Evolutionary conservation across 768 basidiomycete species (phyloP).

Genomic region (Daedalea quercina): DNA sequence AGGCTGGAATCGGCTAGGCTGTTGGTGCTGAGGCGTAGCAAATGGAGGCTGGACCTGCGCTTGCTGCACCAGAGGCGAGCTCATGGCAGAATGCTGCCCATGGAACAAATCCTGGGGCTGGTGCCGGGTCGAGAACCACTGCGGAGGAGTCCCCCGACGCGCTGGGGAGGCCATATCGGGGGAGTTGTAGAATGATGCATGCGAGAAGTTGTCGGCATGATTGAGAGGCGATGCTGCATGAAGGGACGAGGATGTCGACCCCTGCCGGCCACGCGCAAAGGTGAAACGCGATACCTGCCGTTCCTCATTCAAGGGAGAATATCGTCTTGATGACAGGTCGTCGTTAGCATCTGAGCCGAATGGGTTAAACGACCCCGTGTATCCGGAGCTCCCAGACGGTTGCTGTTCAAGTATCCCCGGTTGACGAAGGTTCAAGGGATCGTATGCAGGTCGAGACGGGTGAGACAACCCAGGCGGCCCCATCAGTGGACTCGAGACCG

Average conservation of each 20-base stretch:
- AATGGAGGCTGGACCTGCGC: conserved; percentile 34
- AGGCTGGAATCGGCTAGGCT: conserved; percentile 42
- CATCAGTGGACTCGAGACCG: conserved; percentile 29
- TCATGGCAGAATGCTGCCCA: conserved; percentile 28
- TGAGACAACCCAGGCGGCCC: conserved; percentile 51
- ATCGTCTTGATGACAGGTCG: conserved; percentile 28
- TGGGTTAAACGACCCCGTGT: conserved; percentile 76
- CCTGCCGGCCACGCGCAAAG: conserved; percentile 68
- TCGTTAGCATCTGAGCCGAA: conserved; percentile 55
- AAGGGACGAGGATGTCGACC: conserved; percentile 56
- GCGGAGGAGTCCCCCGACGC: conserved; percentile 25
- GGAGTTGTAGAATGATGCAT: conserved; percentile 39
- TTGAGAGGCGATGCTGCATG: conserved; percentile 51
- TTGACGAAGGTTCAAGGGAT: conserved; percentile 37
- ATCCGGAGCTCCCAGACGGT: conserved; percentile 40
- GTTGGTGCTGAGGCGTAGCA: conserved; percentile 9
- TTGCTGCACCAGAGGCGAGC: conserved; percentile 44
- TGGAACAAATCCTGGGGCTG: conserved; percentile 37
- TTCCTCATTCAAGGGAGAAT: conserved; percentile 50
- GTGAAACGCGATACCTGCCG: conserved; percentile 76
- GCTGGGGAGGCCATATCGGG: conserved; percentile 30
- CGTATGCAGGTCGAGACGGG: conserved; percentile 48
- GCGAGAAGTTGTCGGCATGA: conserved; percentile 37
- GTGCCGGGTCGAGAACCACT: conserved; percentile 40
- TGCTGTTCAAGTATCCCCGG: conserved; percentile 57